Base-by-base conservation (phyloP, 768 basidiomycete species). In the Mycena latifolia region DNA sequence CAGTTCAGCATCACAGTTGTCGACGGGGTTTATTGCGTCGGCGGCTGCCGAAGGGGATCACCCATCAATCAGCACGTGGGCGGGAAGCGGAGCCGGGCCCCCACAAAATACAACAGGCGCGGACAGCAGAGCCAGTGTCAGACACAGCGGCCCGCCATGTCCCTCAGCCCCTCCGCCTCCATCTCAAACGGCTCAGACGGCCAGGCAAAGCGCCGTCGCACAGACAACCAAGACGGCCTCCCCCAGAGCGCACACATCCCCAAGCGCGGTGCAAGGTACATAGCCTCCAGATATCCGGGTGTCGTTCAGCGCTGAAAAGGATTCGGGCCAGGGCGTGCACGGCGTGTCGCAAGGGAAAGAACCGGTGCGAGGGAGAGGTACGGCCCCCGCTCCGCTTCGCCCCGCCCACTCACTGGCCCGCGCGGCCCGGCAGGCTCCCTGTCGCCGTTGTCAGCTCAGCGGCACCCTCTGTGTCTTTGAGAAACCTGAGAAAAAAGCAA, bases 271-370 rank as follows among this genome's bases (percentile, higher is more conserved):
- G 92, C 93, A 60, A 84, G 69, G 69, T 69, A 43, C 22, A 31
- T 35, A 14, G n/a, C n/a, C n/a, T 35, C 33, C 33, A 35, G 33
- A 35, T n/a, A n/a, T n/a, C n/a, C n/a, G 33, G 8, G 14, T 35
- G 33, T 35, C 33, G 8, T 35, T 6, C 33, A 35, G 33, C 14
- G 6, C 33, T 35, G 33, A 6, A 7, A 6, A 35, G 14, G 8
- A 35, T 35, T 47, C 11, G 50, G 22, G 20, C 9, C 27, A 69
- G 93, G 69, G 94, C 94, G 59, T 95, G 94, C 77, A 94, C 93
- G 18, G 88, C 91, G 69, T 95, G 94, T 79, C 89, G 94, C 76
- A 94, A 93, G 73, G 94, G 94, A 63, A 96, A 95, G 84, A 96
- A 96, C 83, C 85, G 94, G 77, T 96, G 94, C 76, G 94, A 96